Base-by-base conservation (phyloP, 495 filamentous ascomycete genomes). In the Beverwykella pulmonaria region DNA sequence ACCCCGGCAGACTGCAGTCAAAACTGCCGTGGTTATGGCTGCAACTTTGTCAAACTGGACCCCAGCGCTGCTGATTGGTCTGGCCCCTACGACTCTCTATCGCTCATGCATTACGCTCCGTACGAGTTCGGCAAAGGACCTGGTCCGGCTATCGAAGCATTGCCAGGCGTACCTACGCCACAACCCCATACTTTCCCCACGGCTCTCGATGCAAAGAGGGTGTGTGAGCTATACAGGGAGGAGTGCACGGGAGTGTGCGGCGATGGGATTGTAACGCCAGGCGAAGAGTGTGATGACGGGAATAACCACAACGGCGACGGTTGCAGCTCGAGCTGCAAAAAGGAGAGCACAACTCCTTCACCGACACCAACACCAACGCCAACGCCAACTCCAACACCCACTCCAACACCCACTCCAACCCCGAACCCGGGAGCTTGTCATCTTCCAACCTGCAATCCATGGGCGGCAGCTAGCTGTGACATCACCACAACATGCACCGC, bases 401-500 rank as follows among this genome's bases (percentile, higher is more conserved):
- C 39, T 57, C 52, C 41, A 48, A 65, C 49, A 46, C 41, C 27
- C 49, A 55, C 32, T 12, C 32, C 32, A 27, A 47, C 6, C 22
- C 22, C 39, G 10, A 32, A 20, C 2, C 34, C 52, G 5, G 23
- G 36, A 20, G 26, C 30, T 10, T 65, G 61, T 23, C 20, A 32
- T 22, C 15, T 65, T 2, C 53, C 22, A 27, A 62, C 58, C 12
- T 77, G 70, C 67, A 55, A 50, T 44, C 67, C 70, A 1, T 36
- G 27, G 22, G 53, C 60, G 0, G 53, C 22, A 7, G 63, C 61
- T 50, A 22, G 26, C 1, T 72, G 70, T 50, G 53, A 72, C 41
- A 64, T 61, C 48, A 72, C 61, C 10, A 72, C 70, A 1, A 61
- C 70, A 1, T 72, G 70, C 58, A 56, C 54, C 19, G 27, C 30